A percentile compares a stretch with the other conserved stretches of the same genome.
Evolutionary conservation across 108 stramenopile genomes (phyloP).

Genomic region (Tribonema minus): DNA sequence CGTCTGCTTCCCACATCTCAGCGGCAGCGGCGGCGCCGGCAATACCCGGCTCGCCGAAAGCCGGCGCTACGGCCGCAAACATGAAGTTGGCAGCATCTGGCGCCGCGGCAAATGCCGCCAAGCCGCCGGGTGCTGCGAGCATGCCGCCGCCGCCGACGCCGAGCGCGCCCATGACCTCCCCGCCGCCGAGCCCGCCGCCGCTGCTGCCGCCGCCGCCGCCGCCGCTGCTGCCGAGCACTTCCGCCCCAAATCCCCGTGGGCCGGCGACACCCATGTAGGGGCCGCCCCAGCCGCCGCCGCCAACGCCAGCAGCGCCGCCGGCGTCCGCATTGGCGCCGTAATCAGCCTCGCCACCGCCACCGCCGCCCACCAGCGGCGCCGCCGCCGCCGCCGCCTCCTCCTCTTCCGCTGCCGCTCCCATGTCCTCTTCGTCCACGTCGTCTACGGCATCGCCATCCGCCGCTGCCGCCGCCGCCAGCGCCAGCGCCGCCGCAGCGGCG

Average conservation of each 20-base stretch:
- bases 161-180: neutral
- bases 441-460: neutral
- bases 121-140: too few relatives aligned
- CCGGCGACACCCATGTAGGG: neutral
- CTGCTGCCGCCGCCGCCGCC: neutral
- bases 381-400: neutral
- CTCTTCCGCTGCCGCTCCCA: neutral
- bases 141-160: neutral
- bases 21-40: too few relatives aligned
- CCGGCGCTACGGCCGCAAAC: too few relatives aligned
- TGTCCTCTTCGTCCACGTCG: neutral
- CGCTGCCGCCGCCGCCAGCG: neutral
- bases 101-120: too few relatives aligned
- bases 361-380: slow-evolving; percentile 1
- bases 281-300: neutral
- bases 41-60: too few relatives aligned
- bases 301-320: neutral
- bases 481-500: neutral
- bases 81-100: too few relatives aligned
- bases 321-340: neutral
- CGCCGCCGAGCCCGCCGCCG: neutral
- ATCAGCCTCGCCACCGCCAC: slow-evolving; percentile 1
- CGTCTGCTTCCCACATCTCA: too few relatives aligned
- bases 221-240: neutral
- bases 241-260: neutral